Evolutionary conservation across 148 eudicot species (phyloP).

Genomic region (Fagopyrum esculentum): DNA sequence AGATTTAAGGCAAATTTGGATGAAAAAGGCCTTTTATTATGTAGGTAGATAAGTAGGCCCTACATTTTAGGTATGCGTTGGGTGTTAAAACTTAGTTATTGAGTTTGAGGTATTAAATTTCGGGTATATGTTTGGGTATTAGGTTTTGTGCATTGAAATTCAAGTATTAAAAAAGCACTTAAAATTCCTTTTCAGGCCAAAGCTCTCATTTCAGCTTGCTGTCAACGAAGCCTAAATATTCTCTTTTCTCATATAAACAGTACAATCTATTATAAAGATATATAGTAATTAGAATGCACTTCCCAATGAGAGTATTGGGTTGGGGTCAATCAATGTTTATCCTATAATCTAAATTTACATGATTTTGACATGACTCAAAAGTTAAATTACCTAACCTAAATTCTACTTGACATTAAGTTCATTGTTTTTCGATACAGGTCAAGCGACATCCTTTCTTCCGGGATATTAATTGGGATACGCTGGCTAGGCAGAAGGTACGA

Average conservation of each 20-base stretch:
- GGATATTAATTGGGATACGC: slow-evolving; percentile 97
- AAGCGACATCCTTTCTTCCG: slow-evolving; percentile 89
- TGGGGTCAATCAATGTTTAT: neutral
- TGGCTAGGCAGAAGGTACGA: slow-evolving; percentile 92
- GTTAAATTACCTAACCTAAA: neutral
- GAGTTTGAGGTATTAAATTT: too few species aligned
- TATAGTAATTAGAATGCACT: neutral
- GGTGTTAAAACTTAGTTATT: too few species aligned
- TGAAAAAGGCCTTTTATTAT: too few species aligned
- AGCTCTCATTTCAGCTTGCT: neutral
- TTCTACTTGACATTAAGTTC: neutral
- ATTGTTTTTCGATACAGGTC: slow-evolving; percentile 44
- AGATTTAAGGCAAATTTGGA: too few species aligned
- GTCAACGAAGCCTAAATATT: neutral
- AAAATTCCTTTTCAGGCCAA: neutral
- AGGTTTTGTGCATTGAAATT: too few species aligned
- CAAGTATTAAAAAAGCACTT: neutral
- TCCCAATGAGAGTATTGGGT: neutral
- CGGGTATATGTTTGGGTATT: too few species aligned
- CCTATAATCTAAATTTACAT: neutral
- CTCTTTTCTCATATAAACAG: neutral
- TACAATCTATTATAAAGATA: neutral
- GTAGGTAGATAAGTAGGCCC: too few species aligned
- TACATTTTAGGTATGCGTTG: too few species aligned
- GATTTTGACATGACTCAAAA: neutral